A percentile compares a stretch with the other conserved stretches of the same genome.
Conservation (phyloP, 768 basidiomycete species). For the Tubosaeta brunneosetosa region DNA sequence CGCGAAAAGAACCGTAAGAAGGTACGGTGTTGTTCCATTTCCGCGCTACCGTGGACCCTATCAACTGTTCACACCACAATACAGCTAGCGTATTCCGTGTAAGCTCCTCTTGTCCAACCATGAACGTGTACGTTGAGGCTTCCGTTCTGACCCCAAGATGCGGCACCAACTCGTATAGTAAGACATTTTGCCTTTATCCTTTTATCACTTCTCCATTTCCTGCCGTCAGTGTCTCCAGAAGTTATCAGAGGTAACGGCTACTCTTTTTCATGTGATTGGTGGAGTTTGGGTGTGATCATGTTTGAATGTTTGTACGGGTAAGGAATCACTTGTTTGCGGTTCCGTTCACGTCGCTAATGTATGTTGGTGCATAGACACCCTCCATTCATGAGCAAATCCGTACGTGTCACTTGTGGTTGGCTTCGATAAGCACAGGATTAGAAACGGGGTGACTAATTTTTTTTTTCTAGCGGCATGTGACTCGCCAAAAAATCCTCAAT, state of each 20-base stretch:
- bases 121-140: conserved; percentile 16
- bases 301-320: conserved; percentile 93
- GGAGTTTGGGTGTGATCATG: conserved; percentile 96
- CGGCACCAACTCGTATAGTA: conserved; percentile 84
- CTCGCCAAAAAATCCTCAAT: conserved; percentile 94
- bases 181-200: conserved; percentile 33
- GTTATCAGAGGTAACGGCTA: conserved; percentile 91
- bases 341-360: conserved; percentile 25
- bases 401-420: conserved; percentile 35
- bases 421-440: conserved; percentile 18
- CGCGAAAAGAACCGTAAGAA: conserved; percentile 89
- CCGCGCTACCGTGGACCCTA: conserved; percentile 21
- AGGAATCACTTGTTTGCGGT: conserved; percentile 32
- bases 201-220: conserved; percentile 23
- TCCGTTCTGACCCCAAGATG: conserved; percentile 49
- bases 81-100: conserved; percentile 88
- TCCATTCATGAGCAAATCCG: conserved; percentile 93
- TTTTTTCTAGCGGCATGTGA: conserved; percentile 72
- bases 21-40: conserved; percentile 43
- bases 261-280: conserved; percentile 95
- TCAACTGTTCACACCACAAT: conserved; percentile 16
- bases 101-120: conserved; percentile 32
- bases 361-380: conserved; percentile 59
- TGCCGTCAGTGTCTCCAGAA: conserved; percentile 74
- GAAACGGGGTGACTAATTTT: conserved; percentile 11